Evolutionary conservation across 2,329 filamentous ascomycete genomes (phyloP).

Genomic region (Pseudocercospora pini-densiflorae): DNA sequence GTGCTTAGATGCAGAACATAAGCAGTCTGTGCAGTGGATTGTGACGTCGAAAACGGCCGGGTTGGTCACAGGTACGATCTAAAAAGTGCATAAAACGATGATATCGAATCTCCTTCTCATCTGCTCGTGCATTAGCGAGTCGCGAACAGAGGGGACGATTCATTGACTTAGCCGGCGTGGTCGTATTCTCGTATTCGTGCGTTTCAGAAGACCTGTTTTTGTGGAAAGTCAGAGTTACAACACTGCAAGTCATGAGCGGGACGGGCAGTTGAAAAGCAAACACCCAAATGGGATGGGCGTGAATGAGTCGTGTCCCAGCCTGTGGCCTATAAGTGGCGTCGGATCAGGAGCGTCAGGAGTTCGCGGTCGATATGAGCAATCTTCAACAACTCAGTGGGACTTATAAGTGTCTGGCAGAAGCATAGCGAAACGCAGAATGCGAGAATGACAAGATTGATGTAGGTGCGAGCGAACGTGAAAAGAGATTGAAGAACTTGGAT

Average conservation of each 20-base stretch:
- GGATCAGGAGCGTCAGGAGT: background rate
- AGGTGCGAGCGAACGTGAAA: background rate
- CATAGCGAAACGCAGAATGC: too few relatives aligned
- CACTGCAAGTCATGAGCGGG: background rate
- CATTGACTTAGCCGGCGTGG: background rate
- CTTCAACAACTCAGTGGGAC: background rate
- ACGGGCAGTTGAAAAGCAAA: background rate
- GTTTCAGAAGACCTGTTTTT: background rate
- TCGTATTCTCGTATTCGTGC: background rate
- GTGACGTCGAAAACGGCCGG: background rate
- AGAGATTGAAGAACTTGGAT: background rate
- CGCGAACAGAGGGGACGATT: background rate
- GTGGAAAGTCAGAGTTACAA: background rate
- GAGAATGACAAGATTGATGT: background rate
- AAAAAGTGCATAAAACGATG: background rate
- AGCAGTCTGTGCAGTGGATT: background rate
- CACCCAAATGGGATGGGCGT: background rate
- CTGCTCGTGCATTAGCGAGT: slow-evolving; percentile 5
- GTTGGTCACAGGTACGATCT: background rate
- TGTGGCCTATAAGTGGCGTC: slow-evolving; percentile 1
- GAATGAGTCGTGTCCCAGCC: background rate
- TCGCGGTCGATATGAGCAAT: background rate
- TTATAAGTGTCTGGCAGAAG: too few relatives aligned
- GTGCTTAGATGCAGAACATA: background rate
- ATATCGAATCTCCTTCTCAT: slow-evolving; percentile 4